Conservation (phyloP, 371 early-diverging fungal genomes). For the Actinomucor elegans region DNA sequence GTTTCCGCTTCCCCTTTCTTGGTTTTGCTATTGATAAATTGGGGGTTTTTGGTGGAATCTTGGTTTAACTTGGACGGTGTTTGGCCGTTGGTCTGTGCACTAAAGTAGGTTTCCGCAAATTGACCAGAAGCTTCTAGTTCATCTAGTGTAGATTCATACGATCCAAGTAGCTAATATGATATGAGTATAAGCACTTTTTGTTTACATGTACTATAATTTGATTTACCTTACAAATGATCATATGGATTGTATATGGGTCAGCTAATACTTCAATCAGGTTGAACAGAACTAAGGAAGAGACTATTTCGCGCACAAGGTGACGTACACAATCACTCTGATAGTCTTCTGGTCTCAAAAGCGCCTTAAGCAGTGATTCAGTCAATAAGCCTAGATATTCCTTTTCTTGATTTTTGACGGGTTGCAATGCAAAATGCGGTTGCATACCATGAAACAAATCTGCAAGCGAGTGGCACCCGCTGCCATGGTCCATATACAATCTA, state of each 20-base stretch:
- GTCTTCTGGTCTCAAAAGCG: conserved; percentile 43
- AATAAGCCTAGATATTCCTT: conserved; percentile 53
- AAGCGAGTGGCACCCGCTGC: conserved; percentile 44
- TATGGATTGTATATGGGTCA: conserved; percentile 61
- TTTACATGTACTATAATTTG: not conserved
- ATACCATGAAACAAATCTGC: conserved; percentile 59
- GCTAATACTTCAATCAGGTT: conserved; percentile 50
- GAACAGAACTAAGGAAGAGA: conserved; percentile 48
- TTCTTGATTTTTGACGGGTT: conserved; percentile 43
- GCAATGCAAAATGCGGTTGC: conserved; percentile 61
- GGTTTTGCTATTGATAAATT: conserved; percentile 9
- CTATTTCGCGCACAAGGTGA: conserved; percentile 55
- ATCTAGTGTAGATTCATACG: conserved; percentile 28
- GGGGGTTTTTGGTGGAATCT: not conserved
- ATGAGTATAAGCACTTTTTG: not conserved
- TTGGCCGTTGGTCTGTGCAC: conserved; percentile 20
- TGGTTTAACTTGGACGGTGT: not conserved
- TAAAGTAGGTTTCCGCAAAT: conserved; percentile 30
- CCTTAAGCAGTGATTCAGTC: conserved; percentile 44
- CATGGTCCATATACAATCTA: conserved; percentile 51
- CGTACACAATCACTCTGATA: conserved; percentile 54
- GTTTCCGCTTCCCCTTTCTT: not conserved
- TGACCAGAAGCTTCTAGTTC: conserved; percentile 35
- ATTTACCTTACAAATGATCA: conserved; percentile 56
- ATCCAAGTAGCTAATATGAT: not conserved